Conservation (phyloP, 768 basidiomycete genomes). For the Antrodiella citrinella region DNA sequence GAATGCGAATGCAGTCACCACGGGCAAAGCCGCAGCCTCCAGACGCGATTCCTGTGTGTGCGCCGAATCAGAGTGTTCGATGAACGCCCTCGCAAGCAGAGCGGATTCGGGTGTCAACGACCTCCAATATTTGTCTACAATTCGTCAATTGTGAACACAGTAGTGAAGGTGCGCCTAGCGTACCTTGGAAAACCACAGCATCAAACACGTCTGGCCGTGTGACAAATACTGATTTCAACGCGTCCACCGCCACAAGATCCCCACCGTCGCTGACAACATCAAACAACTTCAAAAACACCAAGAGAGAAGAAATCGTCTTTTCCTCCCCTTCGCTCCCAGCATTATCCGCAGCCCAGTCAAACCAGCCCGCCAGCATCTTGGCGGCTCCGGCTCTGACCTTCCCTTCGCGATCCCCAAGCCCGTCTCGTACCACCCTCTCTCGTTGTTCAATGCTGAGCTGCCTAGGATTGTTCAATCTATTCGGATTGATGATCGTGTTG, state of each 20-base stretch:
- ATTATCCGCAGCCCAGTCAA: conserved; percentile 26
- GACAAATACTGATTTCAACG: conserved; percentile 34
- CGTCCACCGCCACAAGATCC: conserved; percentile 30
- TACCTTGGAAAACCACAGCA: conserved; percentile 31
- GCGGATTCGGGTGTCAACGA: conserved; percentile 34
- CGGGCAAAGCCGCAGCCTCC: conserved; percentile 32
- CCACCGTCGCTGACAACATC: conserved; percentile 13
- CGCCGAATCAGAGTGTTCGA: conserved; percentile 29
- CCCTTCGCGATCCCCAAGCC: conserved; percentile 39
- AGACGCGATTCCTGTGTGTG: conserved; percentile 29
- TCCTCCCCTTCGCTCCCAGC: neutral
- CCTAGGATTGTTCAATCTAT: conserved; percentile 23
- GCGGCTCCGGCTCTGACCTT: conserved; percentile 35
- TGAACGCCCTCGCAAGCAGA: conserved; percentile 37
- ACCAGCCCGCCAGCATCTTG: conserved; percentile 36
- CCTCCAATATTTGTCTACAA: conserved; percentile 34
- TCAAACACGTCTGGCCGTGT: conserved; percentile 31
- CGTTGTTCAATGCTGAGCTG: conserved; percentile 33
- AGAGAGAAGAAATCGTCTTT: conserved; percentile 14
- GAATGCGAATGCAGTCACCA: conserved; percentile 41
- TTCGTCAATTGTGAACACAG: neutral
- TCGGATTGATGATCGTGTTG: conserved; percentile 8
- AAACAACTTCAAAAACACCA: conserved; percentile 24
- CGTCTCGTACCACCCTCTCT: conserved; percentile 34
- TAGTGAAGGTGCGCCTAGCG: conserved; percentile 4